Conservation (phyloP, 192 early-diverging fungal genomes). For the Backusella tarrabulga region DNA sequence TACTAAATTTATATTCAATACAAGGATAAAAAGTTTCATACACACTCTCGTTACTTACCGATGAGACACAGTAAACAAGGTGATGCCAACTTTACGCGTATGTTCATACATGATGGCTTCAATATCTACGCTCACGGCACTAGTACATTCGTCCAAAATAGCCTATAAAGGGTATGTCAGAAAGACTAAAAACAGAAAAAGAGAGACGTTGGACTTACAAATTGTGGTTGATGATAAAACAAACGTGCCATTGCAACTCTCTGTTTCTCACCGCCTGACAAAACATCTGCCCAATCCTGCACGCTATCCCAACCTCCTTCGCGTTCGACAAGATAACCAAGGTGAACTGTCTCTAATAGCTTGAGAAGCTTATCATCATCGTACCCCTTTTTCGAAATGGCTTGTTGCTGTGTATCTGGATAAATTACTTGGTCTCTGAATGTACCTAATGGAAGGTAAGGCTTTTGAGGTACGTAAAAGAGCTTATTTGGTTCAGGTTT, state of each 20-base stretch:
- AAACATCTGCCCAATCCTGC: constrained; percentile 75
- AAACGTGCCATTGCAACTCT: constrained; percentile 79
- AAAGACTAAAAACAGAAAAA: background rate
- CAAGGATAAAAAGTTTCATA: background rate
- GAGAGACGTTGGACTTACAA: constrained; percentile 46
- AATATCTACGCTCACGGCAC: constrained; percentile 77
- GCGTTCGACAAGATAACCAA: constrained; percentile 63
- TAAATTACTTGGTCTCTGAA: constrained; percentile 86
- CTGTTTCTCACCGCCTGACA: constrained; percentile 80
- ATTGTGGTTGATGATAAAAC: constrained; percentile 82
- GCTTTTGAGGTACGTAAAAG: constrained; percentile 89
- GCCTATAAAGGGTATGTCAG: constrained; percentile 27
- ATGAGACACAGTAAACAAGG: constrained; percentile 63
- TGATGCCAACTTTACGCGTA: constrained; percentile 54
- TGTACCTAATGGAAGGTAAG: constrained; percentile 77
- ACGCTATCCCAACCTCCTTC: constrained; percentile 75
- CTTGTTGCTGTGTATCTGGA: constrained; percentile 69
- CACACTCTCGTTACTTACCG: constrained; percentile 18
- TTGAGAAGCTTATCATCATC: constrained; percentile 64
- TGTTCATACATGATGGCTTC: constrained; percentile 74
- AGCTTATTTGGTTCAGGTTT: constrained; percentile 62
- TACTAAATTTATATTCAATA: constrained; percentile 5
- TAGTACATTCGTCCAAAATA: constrained; percentile 79
- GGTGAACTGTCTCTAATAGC: constrained; percentile 66
- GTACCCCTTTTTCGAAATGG: constrained; percentile 47